Percentiles rank a stretch among this genome's conserved stretches.
These are phyloP conservation scores for Xenoacremonium recifei DNA, from an alignment of 2,329 filamentous ascomycete species.

Conservation along the genomic window DNA sequence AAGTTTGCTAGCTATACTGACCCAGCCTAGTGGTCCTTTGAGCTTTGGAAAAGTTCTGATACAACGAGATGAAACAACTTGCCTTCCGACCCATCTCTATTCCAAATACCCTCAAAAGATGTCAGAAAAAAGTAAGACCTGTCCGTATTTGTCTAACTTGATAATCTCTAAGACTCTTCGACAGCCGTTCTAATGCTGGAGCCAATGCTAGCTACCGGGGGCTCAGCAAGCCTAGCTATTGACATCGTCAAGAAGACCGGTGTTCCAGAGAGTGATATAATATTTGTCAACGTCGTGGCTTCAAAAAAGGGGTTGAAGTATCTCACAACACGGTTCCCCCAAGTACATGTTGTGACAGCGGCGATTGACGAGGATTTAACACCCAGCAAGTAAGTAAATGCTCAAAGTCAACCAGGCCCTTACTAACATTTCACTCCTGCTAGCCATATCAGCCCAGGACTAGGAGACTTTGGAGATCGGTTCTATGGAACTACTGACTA, in stretches of 20 bases:
- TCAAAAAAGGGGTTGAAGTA: constrained; percentile 22
- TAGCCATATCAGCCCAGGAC: constrained; percentile 34
- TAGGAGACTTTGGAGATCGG: constrained; percentile 37
- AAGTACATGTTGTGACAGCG: constrained; percentile 20
- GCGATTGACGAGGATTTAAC: constrained; percentile 17
- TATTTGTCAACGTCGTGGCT: constrained; percentile 29
- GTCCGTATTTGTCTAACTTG: background rate
- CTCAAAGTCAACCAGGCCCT: too few relatives aligned
- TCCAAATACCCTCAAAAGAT: constrained; percentile 28
- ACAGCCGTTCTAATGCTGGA: constrained; percentile 19
- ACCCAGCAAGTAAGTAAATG: constrained; percentile 14
- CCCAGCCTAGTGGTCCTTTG: constrained; percentile 20
- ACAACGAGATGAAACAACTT: constrained; percentile 30
- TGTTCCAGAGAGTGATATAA: constrained; percentile 24
- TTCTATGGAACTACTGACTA: constrained; percentile 23
- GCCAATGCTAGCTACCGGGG: constrained; percentile 24
- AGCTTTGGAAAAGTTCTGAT: constrained; percentile 33
- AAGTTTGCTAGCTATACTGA: background rate
- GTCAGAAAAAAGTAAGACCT: constrained; percentile 6
- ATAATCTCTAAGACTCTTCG: too few relatives aligned
- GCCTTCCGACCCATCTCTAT: constrained; percentile 27
- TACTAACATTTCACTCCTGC: too few relatives aligned
- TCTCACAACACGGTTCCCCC: constrained; percentile 19
- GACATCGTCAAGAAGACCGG: constrained; percentile 13
- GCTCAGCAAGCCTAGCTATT: constrained; percentile 19